Evolutionary conservation across 257 asterid species (phyloP), one percentile per base, ranked within the genome.

Genomic region (Solanum pennellii): DNA sequence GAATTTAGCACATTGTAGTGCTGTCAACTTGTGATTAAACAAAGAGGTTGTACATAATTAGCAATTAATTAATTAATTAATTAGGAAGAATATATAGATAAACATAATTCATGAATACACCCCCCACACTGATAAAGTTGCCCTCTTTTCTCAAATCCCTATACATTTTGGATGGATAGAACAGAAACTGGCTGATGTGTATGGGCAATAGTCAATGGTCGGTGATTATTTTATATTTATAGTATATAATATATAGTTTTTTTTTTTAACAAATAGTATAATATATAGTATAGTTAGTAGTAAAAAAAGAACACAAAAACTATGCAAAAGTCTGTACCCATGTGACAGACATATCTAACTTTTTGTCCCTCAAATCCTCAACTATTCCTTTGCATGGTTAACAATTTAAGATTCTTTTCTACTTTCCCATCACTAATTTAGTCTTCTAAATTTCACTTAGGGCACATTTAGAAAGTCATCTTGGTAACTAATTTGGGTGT

Each of bases 261-360:
- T 33, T 33, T 33, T 31, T 33, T 3, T 3, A 33, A 33, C 35
- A 33, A 33, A 62, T 62, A 3, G 7, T 23, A 56, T 56, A 56
- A 60, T 60, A 1, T 59, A 20, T 56, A 56, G 65, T 56, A 52
- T 56, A 59, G 66, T 25, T 42, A 14, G 35, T 11, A 49, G 31
- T 68, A 42, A 23, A 49, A 86, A 86, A 41, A 23, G 18, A 79
- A 75, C 82, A 75, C 49, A 21, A 7, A 79, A 9, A 47, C 68
- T 29, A 79, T 23, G 74, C 59, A n/a, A 86, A 74, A 35, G 35
- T 25, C n/a, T 47, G 60, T 65, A 16, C 88, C 84, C 88, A 74
- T 79, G 75, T 86, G 84, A 86, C 41, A 80, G 75, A 74, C 88
- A 35, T 72, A 86, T 86, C 75, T 5, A 37, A 37, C 88, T 74